Evolutionary conservation across 306 rosid species (phyloP), one percentile per base, ranked within the genome.

Genomic region (Ormosia semicastrata): DNA sequence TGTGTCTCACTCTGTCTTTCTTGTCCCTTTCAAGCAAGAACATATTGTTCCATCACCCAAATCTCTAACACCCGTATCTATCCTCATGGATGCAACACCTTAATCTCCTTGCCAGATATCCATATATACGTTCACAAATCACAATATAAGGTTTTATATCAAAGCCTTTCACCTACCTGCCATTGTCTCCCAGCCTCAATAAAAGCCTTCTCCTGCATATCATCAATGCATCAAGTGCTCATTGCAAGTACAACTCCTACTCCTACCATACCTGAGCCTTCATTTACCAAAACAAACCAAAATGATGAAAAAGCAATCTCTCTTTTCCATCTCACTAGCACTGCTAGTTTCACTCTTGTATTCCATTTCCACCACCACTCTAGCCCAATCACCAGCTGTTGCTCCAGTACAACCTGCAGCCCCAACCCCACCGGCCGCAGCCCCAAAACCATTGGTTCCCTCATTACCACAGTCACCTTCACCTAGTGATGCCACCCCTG

Each of bases 11-110:
- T 32, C 30, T 49, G 59, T 15, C 59, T 81, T 56, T 90, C 75
- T 69, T 30, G 76, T 44, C 40, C 60, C 71, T 87, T 81, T 78
- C 86, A 85, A 84, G 94, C 88, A 88, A 90, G 82, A 54, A 44
- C 85, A 14, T 7, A 82, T 40, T 54, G 76, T 80, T 69, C 76
- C 71, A 75, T 85, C 86, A 74, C 69, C 89, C 36, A 57, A 79
- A 66, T 72, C 75, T 49, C 74, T 53, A 24, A 17, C 40, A 47
- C 43, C 70, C 18, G 5, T 12, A 44, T 73, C 77, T 59, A 57
- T 39, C 40, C 9, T 59, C 30, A 57, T 64, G 44, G 66, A 85
- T 63, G 58, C 85, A 41, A 34, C 82, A 41, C 69, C 80, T 81
- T 18, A 53, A 71, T 71, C 53, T 18, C 47, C 32, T 11, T 49